phyloP scores from a whole-genome alignment of 2,329 filamentous ascomycete species.

The Monosporascus sp. region DNA sequence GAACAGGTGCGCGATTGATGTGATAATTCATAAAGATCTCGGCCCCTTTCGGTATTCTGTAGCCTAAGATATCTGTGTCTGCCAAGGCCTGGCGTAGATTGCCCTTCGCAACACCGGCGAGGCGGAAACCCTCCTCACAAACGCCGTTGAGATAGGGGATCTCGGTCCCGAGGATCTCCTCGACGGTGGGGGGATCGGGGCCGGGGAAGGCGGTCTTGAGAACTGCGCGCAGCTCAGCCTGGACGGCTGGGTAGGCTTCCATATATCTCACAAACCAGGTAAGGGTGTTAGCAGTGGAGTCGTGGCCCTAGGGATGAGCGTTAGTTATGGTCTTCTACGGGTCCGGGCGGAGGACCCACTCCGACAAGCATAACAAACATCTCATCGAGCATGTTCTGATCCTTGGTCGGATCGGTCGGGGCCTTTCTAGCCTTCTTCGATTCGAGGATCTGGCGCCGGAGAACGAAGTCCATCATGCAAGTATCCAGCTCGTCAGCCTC shows the following conservation, averaged over 20 bases:
- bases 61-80: conserved; percentile 10
- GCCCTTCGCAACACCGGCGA: conserved; percentile 5
- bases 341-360: neutral
- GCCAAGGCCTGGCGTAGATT: conserved; percentile 7
- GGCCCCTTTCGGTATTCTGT: conserved; percentile 10
- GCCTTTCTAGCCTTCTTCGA: conserved; percentile 5
- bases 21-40: conserved; percentile 18
- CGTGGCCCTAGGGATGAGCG: conserved; percentile 6
- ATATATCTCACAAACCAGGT: conserved; percentile 13
- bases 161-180: conserved; percentile 8
- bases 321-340: neutral
- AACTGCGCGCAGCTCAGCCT: conserved; percentile 4
- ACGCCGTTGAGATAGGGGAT: conserved; percentile 9
- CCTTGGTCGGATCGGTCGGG: conserved; percentile 3
- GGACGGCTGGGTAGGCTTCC: conserved; percentile 6
- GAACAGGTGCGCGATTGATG: conserved; percentile 10
- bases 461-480: conserved; percentile 14
- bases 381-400: conserved; percentile 9
- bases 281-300: conserved; percentile 10
- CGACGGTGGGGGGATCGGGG: neutral
- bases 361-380: conserved; percentile 11
- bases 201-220: conserved; percentile 5
- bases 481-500: conserved; percentile 6
- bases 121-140: conserved; percentile 8
- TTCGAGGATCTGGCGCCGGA: conserved; percentile 9